phyloP scores from a whole-genome alignment of 2,329 filamentous ascomycete species.

The Corinectria fuckeliana region DNA sequence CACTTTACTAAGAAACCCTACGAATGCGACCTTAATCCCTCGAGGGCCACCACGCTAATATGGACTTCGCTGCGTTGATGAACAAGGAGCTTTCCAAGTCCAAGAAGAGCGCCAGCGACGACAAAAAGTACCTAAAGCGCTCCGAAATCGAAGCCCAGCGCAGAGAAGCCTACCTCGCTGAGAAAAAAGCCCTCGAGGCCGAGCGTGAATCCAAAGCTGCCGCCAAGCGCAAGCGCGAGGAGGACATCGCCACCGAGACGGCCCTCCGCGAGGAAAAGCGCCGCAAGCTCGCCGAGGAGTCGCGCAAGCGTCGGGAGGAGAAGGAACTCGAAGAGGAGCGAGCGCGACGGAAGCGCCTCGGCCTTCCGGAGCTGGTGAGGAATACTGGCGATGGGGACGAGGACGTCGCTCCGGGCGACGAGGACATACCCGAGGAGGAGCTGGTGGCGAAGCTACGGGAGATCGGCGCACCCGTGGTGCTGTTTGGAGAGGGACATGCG shows the following conservation, averaged over 20 bases:
- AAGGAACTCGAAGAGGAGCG: conserved; percentile 77
- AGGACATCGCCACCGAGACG: conserved; percentile 77
- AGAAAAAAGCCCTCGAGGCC: conserved; percentile 76
- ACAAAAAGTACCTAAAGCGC: conserved; percentile 83
- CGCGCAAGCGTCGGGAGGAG: conserved; percentile 70
- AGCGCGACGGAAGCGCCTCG: conserved; percentile 75
- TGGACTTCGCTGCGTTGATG: conserved; percentile 98
- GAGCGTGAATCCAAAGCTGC: conserved; percentile 73
- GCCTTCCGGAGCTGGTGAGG: conserved; percentile 73
- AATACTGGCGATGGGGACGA: conserved; percentile 50
- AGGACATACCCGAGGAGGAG: conserved; percentile 75
- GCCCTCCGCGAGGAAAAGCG: conserved; percentile 82
- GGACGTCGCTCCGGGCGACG: conserved; percentile 50
- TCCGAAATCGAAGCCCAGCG: conserved; percentile 86
- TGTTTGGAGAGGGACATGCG: conserved; percentile 84
- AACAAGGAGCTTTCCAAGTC: conserved; percentile 88
- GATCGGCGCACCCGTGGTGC: conserved; percentile 72
- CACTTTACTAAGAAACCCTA: not conserved
- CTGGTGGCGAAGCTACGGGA: conserved; percentile 71
- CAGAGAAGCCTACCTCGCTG: conserved; percentile 78
- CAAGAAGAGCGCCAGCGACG: conserved; percentile 58
- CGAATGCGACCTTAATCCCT: not conserved
- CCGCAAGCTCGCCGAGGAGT: conserved; percentile 80
- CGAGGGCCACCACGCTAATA: conserved; percentile 49
- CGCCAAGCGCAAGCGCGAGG: conserved; percentile 88